Evolutionary conservation across 192 early-diverging fungal species (phyloP), one percentile per base, ranked within the genome.

Genomic region (Entomortierella chlamydospora): DNA sequence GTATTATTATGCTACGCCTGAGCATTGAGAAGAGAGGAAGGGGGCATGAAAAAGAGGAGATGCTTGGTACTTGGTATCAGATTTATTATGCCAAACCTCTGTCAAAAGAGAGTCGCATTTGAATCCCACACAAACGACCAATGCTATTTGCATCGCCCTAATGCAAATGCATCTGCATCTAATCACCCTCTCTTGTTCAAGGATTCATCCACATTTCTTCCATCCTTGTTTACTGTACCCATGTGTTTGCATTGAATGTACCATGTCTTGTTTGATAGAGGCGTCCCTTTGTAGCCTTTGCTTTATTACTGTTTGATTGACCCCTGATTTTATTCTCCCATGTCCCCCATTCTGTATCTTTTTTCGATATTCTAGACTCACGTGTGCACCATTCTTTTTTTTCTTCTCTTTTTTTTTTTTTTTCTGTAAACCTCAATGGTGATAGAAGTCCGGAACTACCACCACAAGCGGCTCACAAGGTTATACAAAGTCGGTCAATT

Each of bases 291-390:
- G n/a, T n/a, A n/a, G n/a, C n/a, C 20, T 42, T 61, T 54, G 4
- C 20, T 61, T 33, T 22, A 29, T 34, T 62, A 23, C 26, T 15
- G 8, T 42, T 64, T n/a, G 30, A 47, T 29, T 55, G 42, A 57
- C 70, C 70, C 70, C 70, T 72, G 70, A 72, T 62, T 45, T 42
- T 59, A 37, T 54, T 20, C 1, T 50, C 54, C 53, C 18, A 45
- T 42, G 31, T 55, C 20, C 28, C 43, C 53, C 37, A 30, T 31
- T 29, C 59, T 37, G 31, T 57, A 20, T n/a, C 55, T 18, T 55
- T 37, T 17, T 49, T n/a, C 26, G 41, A 22, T 54, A 50, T 42
- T 39, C 53, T 57, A 10, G 39, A 17, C 61, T 57, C 61, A 42
- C 51, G 11, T 42, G 25, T 49, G 41, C 1, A 42, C 42, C 37